Percentiles rank a stretch among this genome's conserved stretches.
Evolutionary conservation across 768 basidiomycete species (phyloP).

Genomic region (Termitomyces sp.): DNA sequence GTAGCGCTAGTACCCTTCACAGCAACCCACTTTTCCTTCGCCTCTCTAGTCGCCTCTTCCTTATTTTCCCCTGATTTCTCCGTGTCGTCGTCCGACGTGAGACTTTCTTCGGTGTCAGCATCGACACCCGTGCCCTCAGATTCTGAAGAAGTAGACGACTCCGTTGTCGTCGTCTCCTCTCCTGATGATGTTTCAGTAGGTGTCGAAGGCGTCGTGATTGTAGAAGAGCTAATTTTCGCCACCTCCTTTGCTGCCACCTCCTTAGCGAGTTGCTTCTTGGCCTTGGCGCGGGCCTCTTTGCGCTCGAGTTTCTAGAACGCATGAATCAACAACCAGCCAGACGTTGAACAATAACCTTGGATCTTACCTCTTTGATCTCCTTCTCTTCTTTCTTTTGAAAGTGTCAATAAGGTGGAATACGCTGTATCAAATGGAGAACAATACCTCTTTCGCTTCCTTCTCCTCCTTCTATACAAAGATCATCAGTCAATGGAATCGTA

Average conservation of each 20-base stretch:
- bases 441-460: constrained; percentile 43
- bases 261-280: constrained; percentile 33
- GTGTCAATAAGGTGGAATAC: constrained; percentile 5
- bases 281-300: constrained; percentile 50
- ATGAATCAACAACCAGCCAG: not conserved
- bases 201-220: constrained; percentile 21
- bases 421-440: not conserved
- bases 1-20: constrained; percentile 43
- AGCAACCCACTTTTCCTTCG: constrained; percentile 73
- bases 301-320: constrained; percentile 44
- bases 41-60: constrained; percentile 40
- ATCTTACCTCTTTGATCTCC: constrained; percentile 49
- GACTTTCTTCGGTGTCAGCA: constrained; percentile 71
- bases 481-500: not conserved
- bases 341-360: not conserved
- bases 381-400: constrained; percentile 44
- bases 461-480: constrained; percentile 28
- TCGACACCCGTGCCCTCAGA: constrained; percentile 61
- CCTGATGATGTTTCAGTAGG: constrained; percentile 29
- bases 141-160: constrained; percentile 35
- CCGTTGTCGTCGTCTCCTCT: constrained; percentile 16
- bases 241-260: constrained; percentile 12
- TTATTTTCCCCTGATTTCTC: constrained; percentile 34
- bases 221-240: constrained; percentile 34
- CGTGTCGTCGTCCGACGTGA: constrained; percentile 69